A percentile compares a stretch with the other conserved stretches of the same genome.
Evolutionary conservation across 495 filamentous ascomycete genomes (phyloP).

Genomic region (Aspergillus sclerotioniger): DNA sequence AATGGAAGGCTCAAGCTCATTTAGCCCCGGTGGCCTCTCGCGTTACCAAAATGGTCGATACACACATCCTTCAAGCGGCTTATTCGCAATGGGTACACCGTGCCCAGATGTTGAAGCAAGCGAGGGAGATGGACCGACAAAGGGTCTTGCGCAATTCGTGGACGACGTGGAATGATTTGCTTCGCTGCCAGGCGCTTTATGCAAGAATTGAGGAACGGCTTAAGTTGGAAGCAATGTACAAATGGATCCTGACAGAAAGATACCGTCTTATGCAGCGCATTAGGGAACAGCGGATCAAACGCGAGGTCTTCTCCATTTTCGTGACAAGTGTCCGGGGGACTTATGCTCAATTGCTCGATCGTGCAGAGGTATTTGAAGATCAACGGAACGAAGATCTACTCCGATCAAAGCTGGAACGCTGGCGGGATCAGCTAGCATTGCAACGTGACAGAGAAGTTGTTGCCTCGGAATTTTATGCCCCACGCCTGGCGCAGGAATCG

Average conservation of each 20-base stretch:
- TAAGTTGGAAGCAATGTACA: slow-evolving; percentile 58
- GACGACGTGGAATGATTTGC: slow-evolving; percentile 65
- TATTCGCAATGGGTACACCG: slow-evolving; percentile 54
- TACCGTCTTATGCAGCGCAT: slow-evolving; percentile 52
- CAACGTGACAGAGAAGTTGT: slow-evolving; percentile 47
- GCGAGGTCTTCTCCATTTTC: slow-evolving; percentile 42
- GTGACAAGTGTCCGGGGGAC: slow-evolving; percentile 39
- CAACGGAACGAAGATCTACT: slow-evolving; percentile 33
- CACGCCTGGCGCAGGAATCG: slow-evolving; percentile 47
- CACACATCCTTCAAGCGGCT: slow-evolving; percentile 46
- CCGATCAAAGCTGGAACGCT: slow-evolving; percentile 38
- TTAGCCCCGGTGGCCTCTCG: slow-evolving; percentile 48
- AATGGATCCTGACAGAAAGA: slow-evolving; percentile 60
- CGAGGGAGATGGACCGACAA: slow-evolving; percentile 50
- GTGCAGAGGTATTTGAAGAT: slow-evolving; percentile 37
- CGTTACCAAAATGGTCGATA: slow-evolving; percentile 45
- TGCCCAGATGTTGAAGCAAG: slow-evolving; percentile 48
- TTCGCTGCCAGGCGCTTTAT: slow-evolving; percentile 54
- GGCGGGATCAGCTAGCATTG: slow-evolving; percentile 41
- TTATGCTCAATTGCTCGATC: slow-evolving; percentile 37
- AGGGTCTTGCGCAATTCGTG: slow-evolving; percentile 58
- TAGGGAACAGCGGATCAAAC: slow-evolving; percentile 48
- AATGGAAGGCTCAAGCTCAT: slow-evolving; percentile 43
- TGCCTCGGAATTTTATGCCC: slow-evolving; percentile 54
- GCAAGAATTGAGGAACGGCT: slow-evolving; percentile 58